Percentiles rank a stretch among this genome's conserved stretches.
Evolutionary conservation across 78 protist species (phyloP).

Genomic region (Emiliania huxleyi): DNA sequence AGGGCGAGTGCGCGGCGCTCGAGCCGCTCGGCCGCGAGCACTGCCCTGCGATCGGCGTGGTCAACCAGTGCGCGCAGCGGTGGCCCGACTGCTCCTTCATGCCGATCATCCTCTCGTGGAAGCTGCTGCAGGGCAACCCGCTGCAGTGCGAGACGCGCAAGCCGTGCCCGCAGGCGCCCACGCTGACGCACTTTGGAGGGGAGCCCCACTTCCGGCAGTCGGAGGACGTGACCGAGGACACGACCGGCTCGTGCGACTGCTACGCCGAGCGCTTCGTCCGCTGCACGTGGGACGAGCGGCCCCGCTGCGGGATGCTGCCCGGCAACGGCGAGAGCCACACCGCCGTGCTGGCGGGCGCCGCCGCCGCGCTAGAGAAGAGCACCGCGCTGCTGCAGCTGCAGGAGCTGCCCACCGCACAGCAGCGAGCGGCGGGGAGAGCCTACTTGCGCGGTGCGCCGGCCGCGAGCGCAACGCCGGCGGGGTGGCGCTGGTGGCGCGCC

Average conservation of each 20-base stretch:
- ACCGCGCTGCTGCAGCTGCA: neutral
- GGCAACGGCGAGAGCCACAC: neutral
- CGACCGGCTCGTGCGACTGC: neutral
- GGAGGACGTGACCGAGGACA: neutral
- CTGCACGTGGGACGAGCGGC: neutral
- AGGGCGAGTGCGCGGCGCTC: neutral
- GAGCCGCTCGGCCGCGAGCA: neutral
- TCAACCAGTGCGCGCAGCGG: neutral
- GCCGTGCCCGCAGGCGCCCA: neutral
- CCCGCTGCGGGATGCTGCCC: neutral
- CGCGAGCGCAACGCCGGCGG: too few species aligned
- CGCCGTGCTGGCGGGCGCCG: neutral
- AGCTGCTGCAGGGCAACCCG: neutral
- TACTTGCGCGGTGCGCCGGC: too few species aligned
- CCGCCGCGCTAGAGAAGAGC: neutral
- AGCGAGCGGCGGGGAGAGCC: too few species aligned
- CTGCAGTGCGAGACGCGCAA: neutral
- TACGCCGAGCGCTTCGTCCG: neutral
- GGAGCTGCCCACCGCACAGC: too few species aligned
- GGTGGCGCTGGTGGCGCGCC: too few species aligned
- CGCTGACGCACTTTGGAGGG: neutral
- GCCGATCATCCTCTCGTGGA: neutral
- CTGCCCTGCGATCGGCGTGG: neutral
- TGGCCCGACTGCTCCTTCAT: neutral
- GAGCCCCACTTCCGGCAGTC: neutral